Evolutionary conservation across 2,329 filamentous ascomycete species (phyloP).

Genomic region (Nemania sp.): DNA sequence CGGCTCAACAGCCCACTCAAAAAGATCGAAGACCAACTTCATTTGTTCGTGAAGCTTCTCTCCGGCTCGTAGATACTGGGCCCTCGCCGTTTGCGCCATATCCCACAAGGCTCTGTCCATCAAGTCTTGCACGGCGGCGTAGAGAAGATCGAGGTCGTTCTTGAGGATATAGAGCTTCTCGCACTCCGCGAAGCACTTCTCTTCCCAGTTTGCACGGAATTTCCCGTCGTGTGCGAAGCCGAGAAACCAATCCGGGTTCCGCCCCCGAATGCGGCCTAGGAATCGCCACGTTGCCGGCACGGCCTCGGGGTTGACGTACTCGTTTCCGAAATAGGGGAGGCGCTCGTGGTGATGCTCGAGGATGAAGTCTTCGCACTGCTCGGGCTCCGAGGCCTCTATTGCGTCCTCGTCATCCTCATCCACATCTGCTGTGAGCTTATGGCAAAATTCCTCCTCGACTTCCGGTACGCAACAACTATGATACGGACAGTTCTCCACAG

Average conservation of each 20-base stretch:
- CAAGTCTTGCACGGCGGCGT: slow-evolving; percentile 17
- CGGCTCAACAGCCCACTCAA: slow-evolving; percentile 7
- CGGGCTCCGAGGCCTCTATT: slow-evolving; percentile 17
- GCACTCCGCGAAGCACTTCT: slow-evolving; percentile 5
- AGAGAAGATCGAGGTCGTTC: slow-evolving; percentile 13
- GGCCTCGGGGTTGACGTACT: not conserved
- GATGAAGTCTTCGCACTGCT: slow-evolving; percentile 29
- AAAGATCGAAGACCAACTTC: not conserved
- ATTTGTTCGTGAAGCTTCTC: slow-evolving; percentile 12
- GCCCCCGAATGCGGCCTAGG: not conserved
- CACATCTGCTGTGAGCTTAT: not conserved
- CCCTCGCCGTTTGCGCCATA: not conserved
- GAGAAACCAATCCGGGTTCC: not conserved
- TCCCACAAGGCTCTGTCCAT: not conserved
- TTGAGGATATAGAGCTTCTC: slow-evolving; percentile 25
- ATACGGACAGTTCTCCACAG: slow-evolving; percentile 23
- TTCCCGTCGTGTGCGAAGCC: slow-evolving; percentile 6
- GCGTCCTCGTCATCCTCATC: not conserved
- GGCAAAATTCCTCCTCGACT: slow-evolving; percentile 21
- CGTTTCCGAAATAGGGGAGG: slow-evolving; percentile 29
- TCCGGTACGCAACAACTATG: slow-evolving; percentile 34
- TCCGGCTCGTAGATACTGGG: not conserved
- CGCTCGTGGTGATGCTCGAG: slow-evolving; percentile 31
- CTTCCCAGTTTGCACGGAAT: slow-evolving; percentile 1
- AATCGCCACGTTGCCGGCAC: slow-evolving; percentile 28